Base-by-base conservation (phyloP, 441 rosid genomes). In the Eruca vesicaria region DNA sequence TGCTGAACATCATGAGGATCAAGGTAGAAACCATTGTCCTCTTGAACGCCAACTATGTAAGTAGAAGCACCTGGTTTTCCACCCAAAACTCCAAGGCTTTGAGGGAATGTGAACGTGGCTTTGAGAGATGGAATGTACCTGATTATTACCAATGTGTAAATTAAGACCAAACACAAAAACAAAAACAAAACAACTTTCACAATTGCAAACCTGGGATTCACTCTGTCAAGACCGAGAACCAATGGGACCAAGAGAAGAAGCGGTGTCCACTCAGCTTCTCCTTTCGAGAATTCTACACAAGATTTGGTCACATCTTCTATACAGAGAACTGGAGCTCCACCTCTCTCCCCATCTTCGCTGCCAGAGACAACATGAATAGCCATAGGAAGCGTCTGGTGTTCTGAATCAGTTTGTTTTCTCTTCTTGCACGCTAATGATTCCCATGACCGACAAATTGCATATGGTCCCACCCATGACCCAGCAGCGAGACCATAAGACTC, bases 381-480 rank as follows among this genome's bases (percentile, higher is more conserved):
- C 92, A 95, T 89, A 4, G 98, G 91, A 84, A 92, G 88, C 36
- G 78, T 53, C 31, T 71, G 80, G 55, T 63, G 67, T 33, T 69
- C 79, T 63, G 68, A 72, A 71, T 75, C 80, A 74, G 69, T 73
- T 68, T 83, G 84, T 76, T 80, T 86, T 77, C 85, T 81, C 78
- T 72, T 83, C 69, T 69, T 66, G 73, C 88, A 90, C 9, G 74
- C 83, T 76, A 95, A 88, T 52, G 84, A 80, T 78, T 91, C 97
- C 96, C 96, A 92, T 3, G 98, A 76, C 48, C 94, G 93, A 76
- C 99, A 95, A 70, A 85, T 82, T 26, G 99, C 96, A 81, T 95
- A 95, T 43, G 99, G 99, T 32, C 99, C 98, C 32, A 94, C 88
- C 99, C 99, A 95, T 82, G 98, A 92, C 66, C 99, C 99, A 78